Percentiles rank a stretch among this genome's conserved stretches.
Conservation (phyloP, 139 green algal species). For the Mesotaenium endlicherianum region DNA sequence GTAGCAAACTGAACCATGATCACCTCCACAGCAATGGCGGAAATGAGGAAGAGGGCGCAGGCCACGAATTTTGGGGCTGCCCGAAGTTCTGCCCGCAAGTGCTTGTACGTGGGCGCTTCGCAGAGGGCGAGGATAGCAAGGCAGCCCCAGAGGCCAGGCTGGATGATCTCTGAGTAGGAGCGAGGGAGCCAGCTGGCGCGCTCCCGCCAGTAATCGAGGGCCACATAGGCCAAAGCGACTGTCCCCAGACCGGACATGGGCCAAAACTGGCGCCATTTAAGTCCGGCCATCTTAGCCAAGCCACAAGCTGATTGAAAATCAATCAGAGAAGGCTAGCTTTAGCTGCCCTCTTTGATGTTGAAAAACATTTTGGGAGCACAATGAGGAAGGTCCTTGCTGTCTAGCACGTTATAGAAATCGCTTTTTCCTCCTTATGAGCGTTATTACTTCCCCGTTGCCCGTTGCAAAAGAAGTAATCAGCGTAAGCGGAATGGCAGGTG, state of each 20-base stretch:
- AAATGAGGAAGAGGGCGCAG: slow-evolving; percentile 29
- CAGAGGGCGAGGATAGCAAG: slow-evolving; percentile 12
- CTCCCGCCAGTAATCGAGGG: slow-evolving; percentile 9
- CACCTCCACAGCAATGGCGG: slow-evolving; percentile 26
- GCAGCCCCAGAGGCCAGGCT: slow-evolving; percentile 18
- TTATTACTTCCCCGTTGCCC: too few species aligned
- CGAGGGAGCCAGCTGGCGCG: slow-evolving; percentile 10
- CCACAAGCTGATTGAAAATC: too few species aligned
- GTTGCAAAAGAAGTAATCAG: too few species aligned
- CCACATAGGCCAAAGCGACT: slow-evolving; percentile 27
- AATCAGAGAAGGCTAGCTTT: too few species aligned
- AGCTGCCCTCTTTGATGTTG: too few species aligned
- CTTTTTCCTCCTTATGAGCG: too few species aligned
- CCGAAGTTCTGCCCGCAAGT: slow-evolving; percentile 23
- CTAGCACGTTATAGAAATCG: too few species aligned
- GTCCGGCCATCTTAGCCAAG: too few species aligned
- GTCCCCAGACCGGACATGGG: slow-evolving; percentile 1
- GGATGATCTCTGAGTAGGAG: background rate
- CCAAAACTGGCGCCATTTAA: background rate
- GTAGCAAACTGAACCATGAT: slow-evolving; percentile 49
- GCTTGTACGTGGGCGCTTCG: slow-evolving; percentile 8
- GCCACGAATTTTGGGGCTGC: slow-evolving; percentile 28
- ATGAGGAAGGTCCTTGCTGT: too few species aligned
- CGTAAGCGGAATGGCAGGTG: too few species aligned
- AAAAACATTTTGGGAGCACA: too few species aligned